Conservation (phyloP, 805 yeast species). For the Debaryomyces prosopidis region DNA sequence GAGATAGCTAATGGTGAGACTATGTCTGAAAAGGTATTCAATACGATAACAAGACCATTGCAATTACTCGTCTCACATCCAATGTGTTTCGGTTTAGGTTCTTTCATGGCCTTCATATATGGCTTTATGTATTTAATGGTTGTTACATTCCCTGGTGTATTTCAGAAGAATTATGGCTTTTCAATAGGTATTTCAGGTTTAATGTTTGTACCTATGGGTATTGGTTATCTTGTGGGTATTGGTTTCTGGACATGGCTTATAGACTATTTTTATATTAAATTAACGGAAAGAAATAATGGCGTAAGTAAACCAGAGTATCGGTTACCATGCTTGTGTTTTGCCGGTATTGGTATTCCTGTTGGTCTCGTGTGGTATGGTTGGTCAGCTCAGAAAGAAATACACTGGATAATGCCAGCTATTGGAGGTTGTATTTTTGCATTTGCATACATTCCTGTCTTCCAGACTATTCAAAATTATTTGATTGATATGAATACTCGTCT, state of each 20-base stretch:
- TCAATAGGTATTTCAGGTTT: conserved; percentile 52
- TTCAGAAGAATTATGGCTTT: conserved; percentile 48
- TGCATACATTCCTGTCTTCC: conserved; percentile 64
- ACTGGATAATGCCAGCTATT: conserved; percentile 63
- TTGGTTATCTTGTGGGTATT: conserved; percentile 55
- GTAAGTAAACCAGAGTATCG: conserved; percentile 62
- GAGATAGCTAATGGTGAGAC: conserved; percentile 57
- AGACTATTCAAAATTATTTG: conserved; percentile 64
- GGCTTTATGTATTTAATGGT: conserved; percentile 67
- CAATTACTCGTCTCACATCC: conserved; percentile 56
- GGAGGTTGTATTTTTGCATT: conserved; percentile 63
- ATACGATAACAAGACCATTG: conserved; percentile 57
- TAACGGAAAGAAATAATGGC: conserved; percentile 48
- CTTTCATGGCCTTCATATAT: conserved; percentile 64
- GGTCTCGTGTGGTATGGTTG: conserved; percentile 75
- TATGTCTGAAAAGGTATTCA: conserved; percentile 36
- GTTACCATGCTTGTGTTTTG: conserved; percentile 49
- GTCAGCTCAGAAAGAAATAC: conserved; percentile 57
- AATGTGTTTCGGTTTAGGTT: conserved; percentile 62
- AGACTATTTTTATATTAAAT: conserved; percentile 36
- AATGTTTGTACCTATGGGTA: conserved; percentile 57
- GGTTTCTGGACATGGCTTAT: conserved; percentile 48
- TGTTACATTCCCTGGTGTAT: conserved; percentile 58
- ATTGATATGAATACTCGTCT: conserved; percentile 70
- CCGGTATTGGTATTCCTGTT: conserved; percentile 54